Conservation (phyloP, 768 basidiomycete species). For the Psilocybe sp. region DNA sequence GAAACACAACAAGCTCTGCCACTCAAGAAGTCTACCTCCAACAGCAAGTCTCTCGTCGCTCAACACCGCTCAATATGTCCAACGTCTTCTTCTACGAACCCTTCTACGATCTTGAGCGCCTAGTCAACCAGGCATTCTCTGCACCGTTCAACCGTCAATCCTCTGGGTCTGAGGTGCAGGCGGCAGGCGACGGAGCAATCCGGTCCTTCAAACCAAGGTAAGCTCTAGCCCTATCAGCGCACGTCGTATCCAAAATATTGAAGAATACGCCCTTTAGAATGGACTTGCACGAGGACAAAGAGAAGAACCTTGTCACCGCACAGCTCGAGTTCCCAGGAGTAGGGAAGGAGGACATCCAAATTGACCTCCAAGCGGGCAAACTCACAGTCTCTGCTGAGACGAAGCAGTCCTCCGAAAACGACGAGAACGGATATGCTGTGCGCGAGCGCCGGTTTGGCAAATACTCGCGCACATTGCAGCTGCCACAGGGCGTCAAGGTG, state of each 20-base stretch:
- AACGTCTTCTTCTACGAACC: constrained; percentile 4
- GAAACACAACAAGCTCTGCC: no score
- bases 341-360: constrained; percentile 43
- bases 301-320: constrained; percentile 40
- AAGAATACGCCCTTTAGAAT: constrained; percentile 31
- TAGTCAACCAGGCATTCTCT: constrained; percentile 27
- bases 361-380: constrained; percentile 46
- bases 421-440: constrained; percentile 36
- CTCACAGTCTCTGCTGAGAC: constrained; percentile 51
- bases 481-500: constrained; percentile 53
- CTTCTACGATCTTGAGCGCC: constrained; percentile 31
- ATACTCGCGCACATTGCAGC: constrained; percentile 30
- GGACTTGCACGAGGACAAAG: constrained; percentile 48
- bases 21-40: neutral
- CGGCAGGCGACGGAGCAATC: constrained; percentile 11
- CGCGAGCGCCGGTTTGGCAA: constrained; percentile 39
- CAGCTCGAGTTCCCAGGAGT: constrained; percentile 49
- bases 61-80: neutral
- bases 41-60: no score
- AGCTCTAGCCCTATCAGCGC: neutral
- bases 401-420: constrained; percentile 25
- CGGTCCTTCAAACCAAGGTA: constrained; percentile 15
- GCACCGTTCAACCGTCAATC: neutral
- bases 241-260: neutral
- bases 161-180: neutral